Evolutionary conservation across 768 basidiomycete species (phyloP), one percentile per base, ranked within the genome.

Genomic region (Trichaptum fuscoviolaceum): DNA sequence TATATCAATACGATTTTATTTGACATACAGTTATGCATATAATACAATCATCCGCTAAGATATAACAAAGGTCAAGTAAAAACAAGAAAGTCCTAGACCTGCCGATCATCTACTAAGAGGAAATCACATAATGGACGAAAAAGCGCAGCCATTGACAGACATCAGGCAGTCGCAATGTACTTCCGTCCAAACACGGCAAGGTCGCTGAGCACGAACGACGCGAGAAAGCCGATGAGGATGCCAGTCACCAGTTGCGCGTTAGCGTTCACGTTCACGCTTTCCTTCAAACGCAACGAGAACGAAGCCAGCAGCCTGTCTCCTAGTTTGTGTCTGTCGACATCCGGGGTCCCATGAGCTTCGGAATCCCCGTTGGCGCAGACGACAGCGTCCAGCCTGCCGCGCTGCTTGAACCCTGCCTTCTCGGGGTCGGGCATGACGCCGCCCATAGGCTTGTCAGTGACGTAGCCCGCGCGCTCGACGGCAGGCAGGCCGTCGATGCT

Each of bases 401-500:
- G 12, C 42, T 52, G 5, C 42, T 52, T 52, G 42, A 5, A 52
- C 3, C 42, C 42, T 12, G 42, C 42, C 15, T 15, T 20, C 15
- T 52, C 42, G 15, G 42, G 42, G 10, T 52, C 42, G 42, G 42
- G 42, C 15, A 52, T 52, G 42, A 20, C 12, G 10, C 42, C 42
- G 42, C 42, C 42, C 42, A 52, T 52, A 12, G 42, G 42, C 42
- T 12, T 12, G 42, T 20, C 42, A 12, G 20, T 12, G 42, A 52
- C 42, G 42, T 52, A 52, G 6, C 42, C 42, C 15, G 42, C 42
- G 42, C 20, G 42, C 42, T 12, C 42, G 42, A 52, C 42, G 6
- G 42, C 5, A 0, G 85, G 83, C 8, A 89, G 78, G 15, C 87
- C 87, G 68, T 89, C 87, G 25, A 88, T 71, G 66, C 86, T 87